Base-by-base conservation (phyloP, 306 rosid species). In the Calophaca sinica region DNA sequence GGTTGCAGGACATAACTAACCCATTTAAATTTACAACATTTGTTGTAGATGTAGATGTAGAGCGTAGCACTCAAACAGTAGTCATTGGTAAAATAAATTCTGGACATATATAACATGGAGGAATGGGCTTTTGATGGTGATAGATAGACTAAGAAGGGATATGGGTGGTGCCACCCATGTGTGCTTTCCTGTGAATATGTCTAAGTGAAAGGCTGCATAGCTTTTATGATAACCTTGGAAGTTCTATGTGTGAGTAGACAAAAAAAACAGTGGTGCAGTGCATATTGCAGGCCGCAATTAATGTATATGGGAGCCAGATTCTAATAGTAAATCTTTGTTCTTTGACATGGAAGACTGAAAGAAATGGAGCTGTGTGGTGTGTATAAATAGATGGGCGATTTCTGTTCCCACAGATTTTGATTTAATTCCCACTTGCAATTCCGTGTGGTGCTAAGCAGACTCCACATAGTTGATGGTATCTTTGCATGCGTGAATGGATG, bases 91-190 rank as follows among this genome's bases (percentile, higher is more conserved):
- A 58, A 60, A 57, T 55, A 60, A 78, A 45, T 48, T 36, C 36
- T 20, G 8, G 35, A 26, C 58, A 75, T 20, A 0, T 20, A 20
- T 66, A 88, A 81, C 85, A 84, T 39, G 81, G 64, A 68, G 84
- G 88, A 86, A 87, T 88, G 96, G 94, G 88, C 71, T 51, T 29
- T 75, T 51, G 50, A 29, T 32, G 68, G 35, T 61, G 79, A 75
- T 64, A 61, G 79, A 75, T 64, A 61, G 78, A 70, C 9, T 59
- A 79, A 63, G 51, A 59, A 50, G 48, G 50, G 81, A 70, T 78
- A 76, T 29, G 83, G 88, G 81, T 64, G 81, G 87, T 74, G 82
- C 84, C 84, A 74, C 89, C 93, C 96, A 89, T 87, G 90, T 86
- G 94, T 77, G 94, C 75, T 77, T 71, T 72, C 38, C 44, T 87